A percentile compares a stretch with the other conserved stretches of the same genome.
Evolutionary conservation across 2,329 filamentous ascomycete genomes (phyloP).

Genomic region (Pseudocercospora musae): DNA sequence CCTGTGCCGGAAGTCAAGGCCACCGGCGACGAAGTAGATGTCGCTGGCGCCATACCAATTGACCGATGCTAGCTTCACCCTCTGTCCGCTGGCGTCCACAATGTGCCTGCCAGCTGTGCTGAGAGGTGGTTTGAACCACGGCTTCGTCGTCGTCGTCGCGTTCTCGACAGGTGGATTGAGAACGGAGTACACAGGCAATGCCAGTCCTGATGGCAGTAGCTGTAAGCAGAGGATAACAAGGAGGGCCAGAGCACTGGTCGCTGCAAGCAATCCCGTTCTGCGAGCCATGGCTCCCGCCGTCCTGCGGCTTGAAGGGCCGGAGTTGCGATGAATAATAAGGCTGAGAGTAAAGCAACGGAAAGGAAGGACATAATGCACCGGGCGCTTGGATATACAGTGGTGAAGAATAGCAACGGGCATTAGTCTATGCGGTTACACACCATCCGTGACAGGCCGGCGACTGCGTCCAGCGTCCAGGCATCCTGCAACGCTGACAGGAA

Average conservation of each 20-base stretch:
- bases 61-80: slow-evolving; percentile 61
- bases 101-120: slow-evolving; percentile 59
- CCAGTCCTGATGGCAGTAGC: slow-evolving; percentile 23
- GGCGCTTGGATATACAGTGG: slow-evolving; percentile 6
- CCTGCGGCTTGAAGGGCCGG: slow-evolving; percentile 14
- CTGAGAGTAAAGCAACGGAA: slow-evolving; percentile 12
- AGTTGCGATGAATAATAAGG: slow-evolving; percentile 11
- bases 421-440: not conserved
- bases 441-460: slow-evolving; percentile 11
- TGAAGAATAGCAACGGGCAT: slow-evolving; percentile 4
- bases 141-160: slow-evolving; percentile 13
- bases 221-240: slow-evolving; percentile 28
- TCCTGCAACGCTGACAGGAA: slow-evolving; percentile 9
- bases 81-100: slow-evolving; percentile 55
- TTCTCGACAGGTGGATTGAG: slow-evolving; percentile 11
- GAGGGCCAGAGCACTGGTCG: slow-evolving; percentile 14
- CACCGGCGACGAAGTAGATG: slow-evolving; percentile 62
- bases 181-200: slow-evolving; percentile 15
- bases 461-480: slow-evolving; percentile 6
- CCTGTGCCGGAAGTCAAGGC: slow-evolving; percentile 62
- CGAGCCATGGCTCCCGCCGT: slow-evolving; percentile 18
- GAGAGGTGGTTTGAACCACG: slow-evolving; percentile 54
- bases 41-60: slow-evolving; percentile 73
- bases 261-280: slow-evolving; percentile 14
- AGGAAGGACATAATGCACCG: slow-evolving; percentile 8